Percentiles rank a stretch among this genome's conserved stretches.
Conservation (phyloP, 2,329 filamentous ascomycete species). For the Dactylellina cionopaga region DNA sequence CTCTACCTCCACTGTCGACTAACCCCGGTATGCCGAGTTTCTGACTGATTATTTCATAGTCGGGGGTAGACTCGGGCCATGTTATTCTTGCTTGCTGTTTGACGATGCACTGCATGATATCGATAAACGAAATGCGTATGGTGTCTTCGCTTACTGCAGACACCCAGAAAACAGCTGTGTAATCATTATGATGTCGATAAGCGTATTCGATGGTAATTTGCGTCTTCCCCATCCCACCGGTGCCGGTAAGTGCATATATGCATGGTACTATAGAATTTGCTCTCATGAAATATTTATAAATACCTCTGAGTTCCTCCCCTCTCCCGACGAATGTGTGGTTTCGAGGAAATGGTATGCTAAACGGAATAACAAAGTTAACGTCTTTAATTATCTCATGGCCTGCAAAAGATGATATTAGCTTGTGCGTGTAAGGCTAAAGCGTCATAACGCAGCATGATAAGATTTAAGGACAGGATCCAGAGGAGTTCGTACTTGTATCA, state of each 20-base stretch:
- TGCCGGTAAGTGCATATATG: not conserved
- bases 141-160: not conserved
- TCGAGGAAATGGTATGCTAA: not conserved
- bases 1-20: not conserved
- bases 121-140: too few relatives aligned
- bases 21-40: conserved; percentile 16
- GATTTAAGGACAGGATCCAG: not conserved
- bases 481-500: too few relatives aligned
- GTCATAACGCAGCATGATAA: not conserved
- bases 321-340: not conserved
- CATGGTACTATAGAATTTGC: not conserved
- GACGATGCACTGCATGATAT: too few relatives aligned
- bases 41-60: not conserved
- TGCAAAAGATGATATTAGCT: not conserved
- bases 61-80: too few relatives aligned
- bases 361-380: too few relatives aligned
- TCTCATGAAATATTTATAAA: not conserved
- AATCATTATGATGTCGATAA: not conserved
- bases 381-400: not conserved
- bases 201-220: conserved; percentile 4
- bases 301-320: not conserved
- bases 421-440: not conserved
- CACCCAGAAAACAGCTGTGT: not conserved
- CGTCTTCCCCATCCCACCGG: too few relatives aligned
- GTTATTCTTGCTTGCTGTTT: too few relatives aligned